Conservation (phyloP, 768 basidiomycete genomes). For the Mycena leptocephala region DNA sequence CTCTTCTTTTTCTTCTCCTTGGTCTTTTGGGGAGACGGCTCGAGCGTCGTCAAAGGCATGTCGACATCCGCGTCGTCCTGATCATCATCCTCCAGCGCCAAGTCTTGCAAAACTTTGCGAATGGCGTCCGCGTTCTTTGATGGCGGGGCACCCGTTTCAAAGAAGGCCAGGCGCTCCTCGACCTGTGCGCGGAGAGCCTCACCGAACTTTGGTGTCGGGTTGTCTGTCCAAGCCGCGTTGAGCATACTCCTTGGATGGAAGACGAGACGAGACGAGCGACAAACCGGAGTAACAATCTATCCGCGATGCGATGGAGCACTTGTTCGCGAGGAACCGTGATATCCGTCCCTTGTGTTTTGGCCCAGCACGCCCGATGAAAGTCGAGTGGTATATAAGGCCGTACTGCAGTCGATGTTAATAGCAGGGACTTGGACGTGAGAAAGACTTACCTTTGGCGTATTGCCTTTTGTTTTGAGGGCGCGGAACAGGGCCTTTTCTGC, state of each 20-base stretch:
- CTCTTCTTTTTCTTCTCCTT: constrained; percentile 79
- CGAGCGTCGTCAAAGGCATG: constrained; percentile 73
- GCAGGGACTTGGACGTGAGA: background rate
- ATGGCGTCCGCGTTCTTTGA: constrained; percentile 95
- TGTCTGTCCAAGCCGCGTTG: constrained; percentile 61
- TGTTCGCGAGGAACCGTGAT: constrained; percentile 99
- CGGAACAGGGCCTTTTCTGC: constrained; percentile 99
- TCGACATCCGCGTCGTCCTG: constrained; percentile 69
- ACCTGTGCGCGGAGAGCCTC: constrained; percentile 95
- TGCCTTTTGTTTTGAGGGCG: constrained; percentile 98
- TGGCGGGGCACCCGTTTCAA: constrained; percentile 92
- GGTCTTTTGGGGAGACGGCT: constrained; percentile 66
- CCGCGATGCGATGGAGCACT: constrained; percentile 96
- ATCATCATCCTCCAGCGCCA: constrained; percentile 79
- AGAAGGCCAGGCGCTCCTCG: constrained; percentile 95
- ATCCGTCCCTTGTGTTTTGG: constrained; percentile 97
- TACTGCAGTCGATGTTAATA: constrained; percentile 69
- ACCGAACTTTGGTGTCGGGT: constrained; percentile 93
- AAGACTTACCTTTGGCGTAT: constrained; percentile 89
- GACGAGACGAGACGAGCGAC: constrained; percentile 40
- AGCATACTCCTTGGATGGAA: background rate
- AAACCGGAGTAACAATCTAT: constrained; percentile 95
- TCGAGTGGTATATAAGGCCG: constrained; percentile 96
- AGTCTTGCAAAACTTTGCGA: constrained; percentile 86
- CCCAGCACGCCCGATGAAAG: constrained; percentile 96